These are phyloP conservation scores for Stentor coeruleus DNA, from an alignment of 73 alveolate species.

Conservation along the genomic window DNA sequence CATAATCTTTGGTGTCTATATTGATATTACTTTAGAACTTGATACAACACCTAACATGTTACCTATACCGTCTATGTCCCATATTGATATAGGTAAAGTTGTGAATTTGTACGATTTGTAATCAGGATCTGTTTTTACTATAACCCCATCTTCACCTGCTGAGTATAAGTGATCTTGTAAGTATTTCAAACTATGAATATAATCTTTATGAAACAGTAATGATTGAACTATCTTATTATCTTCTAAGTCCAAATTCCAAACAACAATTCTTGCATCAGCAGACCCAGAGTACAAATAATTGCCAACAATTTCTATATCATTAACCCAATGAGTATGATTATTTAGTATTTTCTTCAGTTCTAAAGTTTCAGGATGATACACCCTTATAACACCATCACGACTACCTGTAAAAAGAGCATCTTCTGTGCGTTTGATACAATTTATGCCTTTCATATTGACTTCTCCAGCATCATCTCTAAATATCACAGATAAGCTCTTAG, in stretches of 20 bases:
- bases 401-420: not conserved
- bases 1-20: not conserved
- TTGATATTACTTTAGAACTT: not conserved
- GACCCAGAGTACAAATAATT: not conserved
- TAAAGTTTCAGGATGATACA: not conserved
- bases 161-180: not conserved
- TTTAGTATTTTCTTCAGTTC: not conserved
- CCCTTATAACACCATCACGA: constrained; percentile 14
- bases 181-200: not conserved
- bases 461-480: not conserved
- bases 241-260: not conserved
- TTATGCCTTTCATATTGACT: not conserved
- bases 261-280: not conserved
- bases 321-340: constrained; percentile 12
- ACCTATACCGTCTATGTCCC: constrained; percentile 2
- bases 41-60: not conserved
- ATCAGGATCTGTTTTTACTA: not conserved
- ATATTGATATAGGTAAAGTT: not conserved
- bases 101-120: not conserved
- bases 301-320: not conserved
- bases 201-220: constrained; percentile 2
- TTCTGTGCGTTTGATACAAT: not conserved
- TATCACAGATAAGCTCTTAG: not conserved
- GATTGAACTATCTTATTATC: not conserved
- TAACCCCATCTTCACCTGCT: not conserved